Percentiles rank a stretch among this genome's conserved stretches.
phyloP scores from a whole-genome alignment of 352 stramenopile genomes.

The Phytopythium mirpurense region DNA sequence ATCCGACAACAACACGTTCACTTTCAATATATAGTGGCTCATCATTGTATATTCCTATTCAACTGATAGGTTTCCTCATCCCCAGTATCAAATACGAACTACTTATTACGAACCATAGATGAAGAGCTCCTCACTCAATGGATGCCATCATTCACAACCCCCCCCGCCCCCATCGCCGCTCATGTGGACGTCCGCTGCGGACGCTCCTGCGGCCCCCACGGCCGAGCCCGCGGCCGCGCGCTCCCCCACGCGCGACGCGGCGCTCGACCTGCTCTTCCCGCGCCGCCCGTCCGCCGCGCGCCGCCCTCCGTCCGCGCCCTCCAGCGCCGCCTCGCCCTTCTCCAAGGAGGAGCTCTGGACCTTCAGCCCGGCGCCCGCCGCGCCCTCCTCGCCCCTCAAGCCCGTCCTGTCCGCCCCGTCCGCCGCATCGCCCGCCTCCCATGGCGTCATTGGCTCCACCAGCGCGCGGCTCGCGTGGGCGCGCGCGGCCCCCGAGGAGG shows the following conservation, averaged over 20 bases:
- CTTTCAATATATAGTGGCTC: too few relatives aligned
- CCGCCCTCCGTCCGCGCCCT: not conserved
- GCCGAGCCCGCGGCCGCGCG: too few relatives aligned
- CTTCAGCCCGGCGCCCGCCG: not conserved
- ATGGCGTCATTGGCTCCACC: conserved; percentile 39
- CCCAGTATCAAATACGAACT: too few relatives aligned
- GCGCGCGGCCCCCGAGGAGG: conserved; percentile 54
- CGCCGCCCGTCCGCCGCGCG: not conserved
- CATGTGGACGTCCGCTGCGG: too few relatives aligned
- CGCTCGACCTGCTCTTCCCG: conserved; percentile 7
- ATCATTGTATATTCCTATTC: too few relatives aligned
- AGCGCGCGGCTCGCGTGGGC: conserved; percentile 49
- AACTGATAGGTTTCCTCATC: too few relatives aligned
- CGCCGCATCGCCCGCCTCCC: not conserved
- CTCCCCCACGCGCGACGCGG: not conserved
- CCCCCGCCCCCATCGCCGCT: too few relatives aligned
- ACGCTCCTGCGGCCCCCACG: not conserved
- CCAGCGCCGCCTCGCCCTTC: not conserved
- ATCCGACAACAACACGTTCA: too few relatives aligned
- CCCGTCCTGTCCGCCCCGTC: not conserved
- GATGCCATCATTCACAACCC: too few relatives aligned
- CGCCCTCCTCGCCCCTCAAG: not conserved
- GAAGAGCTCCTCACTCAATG: too few relatives aligned
- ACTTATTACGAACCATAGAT: too few relatives aligned
- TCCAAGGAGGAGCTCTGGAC: conserved; percentile 6